phyloP scores from a whole-genome alignment of 768 basidiomycete species.

The Lanmaoa rubissima region DNA sequence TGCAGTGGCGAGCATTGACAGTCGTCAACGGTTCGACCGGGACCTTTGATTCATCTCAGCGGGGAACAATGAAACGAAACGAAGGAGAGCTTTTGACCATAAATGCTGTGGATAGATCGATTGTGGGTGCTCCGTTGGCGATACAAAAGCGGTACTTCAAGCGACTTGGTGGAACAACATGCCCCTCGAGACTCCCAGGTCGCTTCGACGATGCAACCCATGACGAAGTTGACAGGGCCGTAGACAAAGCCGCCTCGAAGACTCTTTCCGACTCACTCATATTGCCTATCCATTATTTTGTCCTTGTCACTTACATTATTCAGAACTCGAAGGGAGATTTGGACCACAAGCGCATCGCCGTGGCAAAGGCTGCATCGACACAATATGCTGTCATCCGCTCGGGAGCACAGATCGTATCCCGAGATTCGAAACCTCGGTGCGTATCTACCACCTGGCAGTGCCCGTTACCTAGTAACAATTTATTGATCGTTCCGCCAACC shows the following conservation, averaged over 20 bases:
- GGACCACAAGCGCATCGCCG: background rate
- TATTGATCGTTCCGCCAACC: no score
- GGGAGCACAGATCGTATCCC: background rate
- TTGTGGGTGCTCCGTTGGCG: background rate
- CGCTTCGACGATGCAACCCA: background rate
- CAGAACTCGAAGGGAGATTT: background rate
- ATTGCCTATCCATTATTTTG: background rate
- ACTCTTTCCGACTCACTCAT: no score
- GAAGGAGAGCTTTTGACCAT: no score
- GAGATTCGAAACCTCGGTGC: conserved; percentile 10
- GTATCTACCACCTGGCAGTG: background rate
- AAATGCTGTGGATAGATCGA: background rate
- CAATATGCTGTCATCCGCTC: background rate
- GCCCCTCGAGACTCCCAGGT: background rate
- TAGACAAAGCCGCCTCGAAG: background rate
- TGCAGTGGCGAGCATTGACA: no score
- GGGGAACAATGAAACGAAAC: background rate
- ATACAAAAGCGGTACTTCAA: background rate
- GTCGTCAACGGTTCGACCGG: no score
- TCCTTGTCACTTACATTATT: background rate
- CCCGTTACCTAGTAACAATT: no score
- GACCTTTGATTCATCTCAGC: background rate
- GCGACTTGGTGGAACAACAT: background rate
- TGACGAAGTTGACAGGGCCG: background rate
- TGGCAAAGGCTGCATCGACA: background rate